Conservation (phyloP, 2,329 filamentous ascomycete genomes). For the Diaporthe vexans region DNA sequence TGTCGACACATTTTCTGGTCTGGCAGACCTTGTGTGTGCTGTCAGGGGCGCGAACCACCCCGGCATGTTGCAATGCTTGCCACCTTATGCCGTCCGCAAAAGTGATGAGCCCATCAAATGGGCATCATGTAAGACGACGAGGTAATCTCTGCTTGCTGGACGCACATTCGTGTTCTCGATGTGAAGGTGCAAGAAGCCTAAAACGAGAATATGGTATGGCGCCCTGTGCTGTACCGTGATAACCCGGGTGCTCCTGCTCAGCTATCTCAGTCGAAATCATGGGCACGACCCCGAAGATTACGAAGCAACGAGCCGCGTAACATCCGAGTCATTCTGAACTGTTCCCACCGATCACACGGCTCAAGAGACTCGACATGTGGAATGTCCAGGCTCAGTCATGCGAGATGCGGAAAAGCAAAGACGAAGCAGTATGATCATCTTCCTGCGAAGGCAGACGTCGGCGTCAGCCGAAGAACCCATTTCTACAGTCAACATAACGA, state of each 20-base stretch:
- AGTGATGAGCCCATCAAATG: background rate
- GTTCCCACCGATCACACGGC: background rate
- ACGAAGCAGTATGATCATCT: background rate
- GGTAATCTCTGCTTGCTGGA: background rate
- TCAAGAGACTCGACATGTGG: background rate
- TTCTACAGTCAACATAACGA: too few relatives aligned
- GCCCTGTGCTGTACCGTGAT: background rate
- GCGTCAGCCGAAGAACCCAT: background rate
- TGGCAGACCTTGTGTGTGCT: background rate
- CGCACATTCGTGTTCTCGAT: background rate
- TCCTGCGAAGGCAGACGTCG: too few relatives aligned
- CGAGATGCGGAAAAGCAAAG: background rate
- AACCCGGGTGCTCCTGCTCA: constrained; percentile 2
- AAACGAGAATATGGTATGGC: background rate
- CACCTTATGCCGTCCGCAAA: background rate
- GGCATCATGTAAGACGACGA: background rate
- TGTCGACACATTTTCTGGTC: background rate
- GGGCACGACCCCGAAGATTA: background rate
- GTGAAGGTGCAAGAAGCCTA: background rate
- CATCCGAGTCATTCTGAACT: background rate
- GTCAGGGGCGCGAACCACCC: background rate
- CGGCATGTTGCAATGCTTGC: background rate
- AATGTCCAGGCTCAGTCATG: background rate
- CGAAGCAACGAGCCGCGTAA: constrained; percentile 14
- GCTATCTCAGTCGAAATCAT: background rate